Conservation (phyloP, 805 yeast species). For the Lachancea waltii region DNA sequence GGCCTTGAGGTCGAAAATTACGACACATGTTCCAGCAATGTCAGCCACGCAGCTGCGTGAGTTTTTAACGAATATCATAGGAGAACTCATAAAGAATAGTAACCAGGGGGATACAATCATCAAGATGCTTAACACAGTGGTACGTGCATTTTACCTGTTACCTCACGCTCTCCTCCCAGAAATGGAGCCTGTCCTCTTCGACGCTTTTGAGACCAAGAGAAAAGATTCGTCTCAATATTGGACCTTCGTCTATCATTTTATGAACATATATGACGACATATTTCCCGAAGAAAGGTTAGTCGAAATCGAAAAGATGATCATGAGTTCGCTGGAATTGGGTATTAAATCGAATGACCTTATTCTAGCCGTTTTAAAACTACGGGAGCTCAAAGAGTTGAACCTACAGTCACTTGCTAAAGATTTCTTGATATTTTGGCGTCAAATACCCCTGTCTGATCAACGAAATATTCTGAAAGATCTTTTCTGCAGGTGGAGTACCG, state of each 20-base stretch:
- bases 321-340: background rate
- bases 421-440: conserved; percentile 25
- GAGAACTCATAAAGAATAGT: conserved; percentile 1
- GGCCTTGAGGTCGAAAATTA: conserved; percentile 33
- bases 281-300: conserved; percentile 12
- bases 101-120: conserved; percentile 8
- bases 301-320: conserved; percentile 2
- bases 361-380: conserved; percentile 42
- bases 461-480: conserved; percentile 19
- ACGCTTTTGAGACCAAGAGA: conserved; percentile 21
- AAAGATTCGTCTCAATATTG: conserved; percentile 30
- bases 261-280: conserved; percentile 42
- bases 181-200: conserved; percentile 18
- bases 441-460: conserved; percentile 4
- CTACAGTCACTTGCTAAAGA: conserved; percentile 13
- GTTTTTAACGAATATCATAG: conserved; percentile 21
- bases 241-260: conserved; percentile 41
- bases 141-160: conserved; percentile 38
- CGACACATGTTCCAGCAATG: conserved; percentile 38
- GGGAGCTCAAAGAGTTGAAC: conserved; percentile 39
- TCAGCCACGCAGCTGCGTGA: conserved; percentile 42
- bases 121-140: conserved; percentile 28
- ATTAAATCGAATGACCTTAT: conserved; percentile 19
- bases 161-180: conserved; percentile 26
- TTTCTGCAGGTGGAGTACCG: conserved; percentile 51